Percentiles rank a stretch among this genome's conserved stretches.
phyloP scores from a whole-genome alignment of 164 flowering plant species.

The Aristolochia californica region DNA sequence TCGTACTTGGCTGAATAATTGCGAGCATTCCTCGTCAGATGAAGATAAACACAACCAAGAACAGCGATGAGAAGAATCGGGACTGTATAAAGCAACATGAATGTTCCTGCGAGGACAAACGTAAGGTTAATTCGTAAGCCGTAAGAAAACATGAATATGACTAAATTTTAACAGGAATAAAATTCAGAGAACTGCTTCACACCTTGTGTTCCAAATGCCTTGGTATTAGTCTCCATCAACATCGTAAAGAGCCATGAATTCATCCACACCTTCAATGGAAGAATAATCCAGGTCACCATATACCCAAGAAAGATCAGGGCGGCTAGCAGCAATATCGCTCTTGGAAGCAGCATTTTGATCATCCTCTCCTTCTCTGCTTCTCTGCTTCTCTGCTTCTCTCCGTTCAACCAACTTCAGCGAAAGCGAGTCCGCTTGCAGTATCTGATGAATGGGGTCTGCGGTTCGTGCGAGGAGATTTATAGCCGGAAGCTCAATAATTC shows the following conservation, averaged over 20 bases:
- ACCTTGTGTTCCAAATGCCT: conserved; percentile 2
- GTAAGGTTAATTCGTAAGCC: too few species aligned
- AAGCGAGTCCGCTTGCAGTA: too few species aligned
- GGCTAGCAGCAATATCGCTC: conserved; percentile 1
- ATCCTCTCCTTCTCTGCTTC: too few species aligned
- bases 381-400: too few species aligned
- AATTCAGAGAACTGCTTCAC: too few species aligned
- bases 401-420: too few species aligned
- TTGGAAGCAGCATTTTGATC: neutral
- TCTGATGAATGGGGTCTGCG: too few species aligned
- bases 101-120: conserved; percentile 30
- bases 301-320: conserved; percentile 8
- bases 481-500: too few species aligned
- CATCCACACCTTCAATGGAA: conserved; percentile 1
- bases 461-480: too few species aligned
- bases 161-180: too few species aligned
- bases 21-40: too few species aligned
- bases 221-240: neutral
- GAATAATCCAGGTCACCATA: conserved; percentile 6
- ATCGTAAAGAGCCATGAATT: conserved; percentile 1
- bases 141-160: too few species aligned
- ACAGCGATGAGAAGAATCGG: conserved; percentile 47
- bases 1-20: neutral
- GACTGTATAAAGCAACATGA: conserved; percentile 31
- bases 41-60: conserved; percentile 57